phyloP scores from a whole-genome alignment of 495 filamentous ascomycete genomes.

The Annulohypoxylon nitens region DNA sequence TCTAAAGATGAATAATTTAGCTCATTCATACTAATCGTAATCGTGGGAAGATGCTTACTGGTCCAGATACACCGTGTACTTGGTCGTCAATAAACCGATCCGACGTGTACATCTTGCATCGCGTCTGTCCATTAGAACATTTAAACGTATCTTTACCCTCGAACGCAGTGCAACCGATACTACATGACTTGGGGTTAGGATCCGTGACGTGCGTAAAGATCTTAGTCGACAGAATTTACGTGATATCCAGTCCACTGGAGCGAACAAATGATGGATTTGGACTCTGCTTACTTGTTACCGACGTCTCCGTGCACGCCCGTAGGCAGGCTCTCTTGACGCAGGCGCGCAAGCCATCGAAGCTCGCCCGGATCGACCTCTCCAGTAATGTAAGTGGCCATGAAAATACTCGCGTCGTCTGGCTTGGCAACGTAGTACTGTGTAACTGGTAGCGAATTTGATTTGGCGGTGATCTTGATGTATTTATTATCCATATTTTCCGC shows the following conservation, averaged over 20 bases:
- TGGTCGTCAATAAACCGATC: constrained; percentile 73
- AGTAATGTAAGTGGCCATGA: constrained; percentile 72
- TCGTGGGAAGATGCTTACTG: constrained; percentile 23
- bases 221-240: too few species aligned
- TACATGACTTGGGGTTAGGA: neutral
- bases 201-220: neutral
- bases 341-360: constrained; percentile 69
- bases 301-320: constrained; percentile 63
- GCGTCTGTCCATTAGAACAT: constrained; percentile 66
- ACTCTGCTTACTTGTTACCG: constrained; percentile 50
- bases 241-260: neutral
- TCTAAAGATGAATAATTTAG: constrained; percentile 36
- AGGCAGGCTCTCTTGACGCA: constrained; percentile 63
- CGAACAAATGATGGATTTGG: neutral
- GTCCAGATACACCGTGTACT: constrained; percentile 62
- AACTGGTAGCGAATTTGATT: constrained; percentile 59
- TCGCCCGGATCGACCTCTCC: constrained; percentile 69
- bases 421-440: constrained; percentile 70
- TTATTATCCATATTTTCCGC: constrained; percentile 55
- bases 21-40: neutral
- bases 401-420: constrained; percentile 65
- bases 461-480: constrained; percentile 68
- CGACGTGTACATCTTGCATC: constrained; percentile 74
- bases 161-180: constrained; percentile 59
- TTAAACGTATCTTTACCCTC: constrained; percentile 72